These are phyloP conservation scores for Coemansia sp. DNA, from an alignment of 192 early-diverging fungal genomes.

Conservation along the genomic window DNA sequence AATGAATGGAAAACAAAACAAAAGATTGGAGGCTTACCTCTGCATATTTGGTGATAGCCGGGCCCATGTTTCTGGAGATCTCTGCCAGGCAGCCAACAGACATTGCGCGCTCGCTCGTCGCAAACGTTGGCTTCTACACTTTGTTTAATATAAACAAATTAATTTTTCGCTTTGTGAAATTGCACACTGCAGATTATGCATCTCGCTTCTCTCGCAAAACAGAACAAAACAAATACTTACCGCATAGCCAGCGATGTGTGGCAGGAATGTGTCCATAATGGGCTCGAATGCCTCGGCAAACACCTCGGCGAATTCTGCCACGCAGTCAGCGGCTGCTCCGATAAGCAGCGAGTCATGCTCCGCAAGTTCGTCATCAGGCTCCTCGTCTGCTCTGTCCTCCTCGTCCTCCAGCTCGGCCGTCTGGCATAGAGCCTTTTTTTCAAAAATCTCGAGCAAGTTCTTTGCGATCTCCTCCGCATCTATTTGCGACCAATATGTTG, in stretches of 20 bases:
- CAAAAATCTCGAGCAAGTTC: conserved; percentile 60
- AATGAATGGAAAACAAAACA: neutral
- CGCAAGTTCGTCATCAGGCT: conserved; percentile 81
- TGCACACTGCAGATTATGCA: neutral
- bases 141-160: conserved; percentile 16
- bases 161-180: conserved; percentile 2
- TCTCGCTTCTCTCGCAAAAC: neutral
- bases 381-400: conserved; percentile 62
- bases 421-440: conserved; percentile 74
- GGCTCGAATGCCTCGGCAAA: conserved; percentile 73
- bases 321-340: conserved; percentile 75
- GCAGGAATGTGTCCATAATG: conserved; percentile 77
- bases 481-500: conserved; percentile 6
- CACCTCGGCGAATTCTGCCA: conserved; percentile 71
- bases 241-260: conserved; percentile 78
- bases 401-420: conserved; percentile 55
- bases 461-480: conserved; percentile 41
- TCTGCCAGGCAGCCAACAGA: conserved; percentile 86
- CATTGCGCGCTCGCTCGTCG: conserved; percentile 82
- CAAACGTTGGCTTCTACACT: conserved; percentile 60
- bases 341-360: conserved; percentile 84
- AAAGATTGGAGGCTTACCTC: conserved; percentile 38
- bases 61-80: conserved; percentile 61
- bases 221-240: conserved; percentile 27
- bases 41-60: conserved; percentile 48